A percentile compares a stretch with the other conserved stretches of the same genome.
Conservation (phyloP, 2,329 filamentous ascomycete species). For the Claviceps humidiphila region DNA sequence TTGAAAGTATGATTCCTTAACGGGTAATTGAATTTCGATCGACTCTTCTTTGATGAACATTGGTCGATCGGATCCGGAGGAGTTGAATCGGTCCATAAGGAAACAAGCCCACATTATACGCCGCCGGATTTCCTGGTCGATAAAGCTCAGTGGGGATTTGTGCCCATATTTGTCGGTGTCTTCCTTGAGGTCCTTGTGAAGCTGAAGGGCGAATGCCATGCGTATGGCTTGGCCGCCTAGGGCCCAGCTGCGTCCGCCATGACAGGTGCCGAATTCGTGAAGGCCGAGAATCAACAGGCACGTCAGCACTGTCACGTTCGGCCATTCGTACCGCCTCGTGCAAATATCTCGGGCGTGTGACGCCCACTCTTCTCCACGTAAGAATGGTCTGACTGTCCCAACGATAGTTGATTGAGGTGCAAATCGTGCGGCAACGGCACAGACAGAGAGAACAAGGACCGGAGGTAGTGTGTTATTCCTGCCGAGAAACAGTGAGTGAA, state of each 20-base stretch:
- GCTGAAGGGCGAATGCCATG: constrained; percentile 90
- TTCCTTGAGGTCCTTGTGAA: constrained; percentile 82
- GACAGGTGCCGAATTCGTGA: constrained; percentile 94
- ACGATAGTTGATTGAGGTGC: constrained; percentile 74
- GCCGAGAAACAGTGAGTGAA: background rate
- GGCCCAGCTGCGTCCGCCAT: constrained; percentile 91
- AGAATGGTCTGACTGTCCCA: constrained; percentile 58
- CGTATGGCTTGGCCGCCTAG: constrained; percentile 87
- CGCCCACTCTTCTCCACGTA: constrained; percentile 87
- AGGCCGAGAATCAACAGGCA: constrained; percentile 79
- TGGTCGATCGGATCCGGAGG: constrained; percentile 82
- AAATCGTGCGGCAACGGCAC: constrained; percentile 89
- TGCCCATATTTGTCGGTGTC: constrained; percentile 53
- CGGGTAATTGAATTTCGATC: constrained; percentile 77
- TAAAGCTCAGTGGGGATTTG: constrained; percentile 62
- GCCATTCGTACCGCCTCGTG: constrained; percentile 77
- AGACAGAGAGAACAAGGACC: constrained; percentile 84
- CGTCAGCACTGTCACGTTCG: constrained; percentile 90
- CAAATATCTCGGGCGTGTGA: constrained; percentile 77
- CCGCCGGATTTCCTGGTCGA: constrained; percentile 82
- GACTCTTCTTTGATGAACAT: constrained; percentile 85
- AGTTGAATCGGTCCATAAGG: constrained; percentile 94
- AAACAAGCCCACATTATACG: constrained; percentile 98
- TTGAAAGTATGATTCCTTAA: constrained; percentile 80
- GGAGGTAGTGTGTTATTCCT: constrained; percentile 56